These are phyloP conservation scores for Mycena crocata DNA, from an alignment of 768 basidiomycete species.

Conservation along the genomic window DNA sequence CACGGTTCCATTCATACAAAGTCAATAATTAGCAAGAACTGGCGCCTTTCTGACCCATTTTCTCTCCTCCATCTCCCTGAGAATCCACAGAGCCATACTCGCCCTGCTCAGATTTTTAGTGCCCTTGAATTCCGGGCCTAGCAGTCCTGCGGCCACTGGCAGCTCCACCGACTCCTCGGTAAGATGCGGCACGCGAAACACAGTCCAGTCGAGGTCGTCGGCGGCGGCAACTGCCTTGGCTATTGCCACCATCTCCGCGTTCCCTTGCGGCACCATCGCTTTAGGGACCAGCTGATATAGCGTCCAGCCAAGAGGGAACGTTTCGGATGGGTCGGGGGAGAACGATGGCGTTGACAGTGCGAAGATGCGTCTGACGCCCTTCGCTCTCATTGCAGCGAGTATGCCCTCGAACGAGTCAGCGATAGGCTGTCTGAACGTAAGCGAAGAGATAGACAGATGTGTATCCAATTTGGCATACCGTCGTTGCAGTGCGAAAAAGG, in stretches of 20 bases:
- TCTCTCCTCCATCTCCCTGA: constrained; percentile 22
- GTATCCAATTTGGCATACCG: constrained; percentile 3
- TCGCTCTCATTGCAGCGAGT: constrained; percentile 19
- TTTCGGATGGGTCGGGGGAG: constrained; percentile 17
- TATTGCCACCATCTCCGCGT: constrained; percentile 25
- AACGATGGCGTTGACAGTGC: constrained; percentile 24
- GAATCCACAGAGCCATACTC: constrained; percentile 16
- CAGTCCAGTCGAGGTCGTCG: constrained; percentile 22
- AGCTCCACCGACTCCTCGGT: constrained; percentile 12
- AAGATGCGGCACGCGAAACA: constrained; percentile 24
- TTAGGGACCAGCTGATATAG: background rate
- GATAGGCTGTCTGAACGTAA: constrained; percentile 13
- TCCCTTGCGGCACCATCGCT: constrained; percentile 8
- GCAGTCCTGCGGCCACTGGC: constrained; percentile 7
- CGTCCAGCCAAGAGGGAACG: background rate
- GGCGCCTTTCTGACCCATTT: constrained; percentile 22
- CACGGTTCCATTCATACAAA: too few relatives aligned
- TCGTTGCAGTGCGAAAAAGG: background rate
- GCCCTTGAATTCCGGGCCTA: constrained; percentile 16
- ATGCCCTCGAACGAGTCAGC: constrained; percentile 19
- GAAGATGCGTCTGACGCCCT: constrained; percentile 22
- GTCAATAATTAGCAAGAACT: constrained; percentile 16
- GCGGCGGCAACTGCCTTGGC: constrained; percentile 14
- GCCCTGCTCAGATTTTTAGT: constrained; percentile 8
- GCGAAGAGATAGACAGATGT: too few relatives aligned